These are phyloP conservation scores for Eucalyptus curtisii DNA, from an alignment of 345 rosid species.

Conservation along the genomic window DNA sequence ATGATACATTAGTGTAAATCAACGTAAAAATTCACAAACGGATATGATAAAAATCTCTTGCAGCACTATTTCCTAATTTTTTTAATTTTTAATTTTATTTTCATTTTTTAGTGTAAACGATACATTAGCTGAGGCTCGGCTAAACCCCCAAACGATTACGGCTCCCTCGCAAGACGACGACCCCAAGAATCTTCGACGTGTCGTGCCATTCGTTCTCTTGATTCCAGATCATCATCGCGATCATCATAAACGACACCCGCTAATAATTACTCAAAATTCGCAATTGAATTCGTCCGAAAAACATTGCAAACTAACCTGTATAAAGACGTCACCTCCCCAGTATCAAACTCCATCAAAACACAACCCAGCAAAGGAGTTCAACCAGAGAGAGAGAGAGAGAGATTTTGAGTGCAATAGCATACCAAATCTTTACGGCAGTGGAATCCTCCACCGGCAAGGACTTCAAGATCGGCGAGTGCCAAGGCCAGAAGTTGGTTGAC, in stretches of 20 bases:
- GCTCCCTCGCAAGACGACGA: neutral
- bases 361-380: neutral
- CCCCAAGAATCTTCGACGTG: neutral
- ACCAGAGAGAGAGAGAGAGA: neutral
- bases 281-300: neutral
- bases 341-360: neutral
- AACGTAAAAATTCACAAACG: too few relatives aligned
- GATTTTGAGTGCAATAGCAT: neutral
- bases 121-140: neutral
- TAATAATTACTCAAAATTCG: neutral
- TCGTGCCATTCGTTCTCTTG: neutral
- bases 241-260: neutral
- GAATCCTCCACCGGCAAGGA: conserved; percentile 24
- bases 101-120: too few relatives aligned
- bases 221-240: neutral
- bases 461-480: conserved; percentile 43
- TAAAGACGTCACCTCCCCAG: neutral
- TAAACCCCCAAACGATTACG: neutral
- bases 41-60: too few relatives aligned
- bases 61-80: too few relatives aligned
- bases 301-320: neutral
- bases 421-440: conserved; percentile 1
- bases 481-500: conserved; percentile 55
- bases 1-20: too few relatives aligned
- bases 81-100: too few relatives aligned